phyloP scores from a whole-genome alignment of 2,329 filamentous ascomycete genomes.

The Penicillium griseofulvum region DNA sequence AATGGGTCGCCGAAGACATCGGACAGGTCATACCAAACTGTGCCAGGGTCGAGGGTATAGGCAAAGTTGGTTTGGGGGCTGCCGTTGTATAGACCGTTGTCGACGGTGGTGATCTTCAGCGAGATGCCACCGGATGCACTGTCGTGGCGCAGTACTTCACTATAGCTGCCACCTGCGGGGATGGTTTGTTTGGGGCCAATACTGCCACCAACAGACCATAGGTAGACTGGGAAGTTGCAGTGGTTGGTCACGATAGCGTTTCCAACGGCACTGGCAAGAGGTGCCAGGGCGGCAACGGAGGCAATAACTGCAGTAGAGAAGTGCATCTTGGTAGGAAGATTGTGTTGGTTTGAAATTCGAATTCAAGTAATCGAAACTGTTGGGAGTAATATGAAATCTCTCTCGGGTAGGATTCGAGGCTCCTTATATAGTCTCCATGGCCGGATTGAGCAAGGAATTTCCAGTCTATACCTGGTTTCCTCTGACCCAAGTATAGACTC shows the following conservation, averaged over 20 bases:
- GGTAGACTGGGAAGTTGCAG: conserved; percentile 37
- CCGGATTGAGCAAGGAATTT: neutral
- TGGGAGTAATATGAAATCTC: neutral
- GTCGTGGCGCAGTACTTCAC: conserved; percentile 37
- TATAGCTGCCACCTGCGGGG: conserved; percentile 33
- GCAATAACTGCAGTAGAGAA: conserved; percentile 30
- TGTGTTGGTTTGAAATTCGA: neutral
- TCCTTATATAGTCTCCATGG: conserved; percentile 10
- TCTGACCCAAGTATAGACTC: neutral
- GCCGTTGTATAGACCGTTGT: conserved; percentile 38
- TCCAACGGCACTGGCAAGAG: conserved; percentile 35
- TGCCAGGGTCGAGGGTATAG: conserved; percentile 39
- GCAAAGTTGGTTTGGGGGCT: conserved; percentile 42
- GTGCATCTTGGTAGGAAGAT: conserved; percentile 26
- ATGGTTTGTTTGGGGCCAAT: conserved; percentile 33
- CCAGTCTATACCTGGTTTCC: neutral
- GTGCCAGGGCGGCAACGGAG: conserved; percentile 33
- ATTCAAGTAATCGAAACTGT: conserved; percentile 5
- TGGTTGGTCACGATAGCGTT: conserved; percentile 41
- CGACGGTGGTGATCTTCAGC: conserved; percentile 41
- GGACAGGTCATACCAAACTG: conserved; percentile 44
- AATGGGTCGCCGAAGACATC: conserved; percentile 47
- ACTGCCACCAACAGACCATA: conserved; percentile 39
- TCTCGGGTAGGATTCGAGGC: neutral
- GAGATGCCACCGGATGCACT: conserved; percentile 41